Evolutionary conservation across 805 yeast species (phyloP), one percentile per base, ranked within the genome.

Genomic region (Dipodascus geniculatus): DNA sequence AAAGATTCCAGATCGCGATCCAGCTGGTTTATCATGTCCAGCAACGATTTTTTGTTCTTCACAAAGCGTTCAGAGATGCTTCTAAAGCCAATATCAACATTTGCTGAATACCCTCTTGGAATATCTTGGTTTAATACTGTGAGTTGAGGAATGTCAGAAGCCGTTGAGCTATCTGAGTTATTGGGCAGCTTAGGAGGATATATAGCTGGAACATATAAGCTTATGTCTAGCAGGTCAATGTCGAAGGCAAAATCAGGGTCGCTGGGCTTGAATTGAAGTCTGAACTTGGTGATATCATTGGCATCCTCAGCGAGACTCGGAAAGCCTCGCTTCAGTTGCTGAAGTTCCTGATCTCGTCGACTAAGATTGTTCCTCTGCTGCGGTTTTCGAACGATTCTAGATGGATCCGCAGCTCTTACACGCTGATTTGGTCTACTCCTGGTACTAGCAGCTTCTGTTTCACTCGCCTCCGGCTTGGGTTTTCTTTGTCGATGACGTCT

Each of bases 231-330:
- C n/a, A 64, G 60, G 2, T 74, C 75, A 28, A 85, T 65, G 53
- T 82, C 87, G 61, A 73, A 84, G 0, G 89, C 84, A 62, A 85
- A 85, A 48, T 83, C 85, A 0, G 89, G 89, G 62, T 83, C 90
- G 0, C 82, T 72, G 0, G 90, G 90, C 6, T 50, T 54, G 33
- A 68, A 48, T 4, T 53, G 22, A 9, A 61, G 35, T 14, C 50
- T 49, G 48, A 47, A 57, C 19, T 38, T 38, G 2, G 50, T 49
- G 3, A 48, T 31, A 9, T 54, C 55, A 11, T 54, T 42, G 3
- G 31, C 44, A 14, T 38, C 22, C 3, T 16, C 51, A 16, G 28
- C 48, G 33, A 22, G 24, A n/a, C 28, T 51, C 3, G 57, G 54
- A 20, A 49, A 56, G n/a, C 58, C 51, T n/a, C 49, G n/a, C 23